Evolutionary conservation across 495 filamentous ascomycete genomes (phyloP), one percentile per base, ranked within the genome.

Genomic region (Aspergillus funiculosus): DNA sequence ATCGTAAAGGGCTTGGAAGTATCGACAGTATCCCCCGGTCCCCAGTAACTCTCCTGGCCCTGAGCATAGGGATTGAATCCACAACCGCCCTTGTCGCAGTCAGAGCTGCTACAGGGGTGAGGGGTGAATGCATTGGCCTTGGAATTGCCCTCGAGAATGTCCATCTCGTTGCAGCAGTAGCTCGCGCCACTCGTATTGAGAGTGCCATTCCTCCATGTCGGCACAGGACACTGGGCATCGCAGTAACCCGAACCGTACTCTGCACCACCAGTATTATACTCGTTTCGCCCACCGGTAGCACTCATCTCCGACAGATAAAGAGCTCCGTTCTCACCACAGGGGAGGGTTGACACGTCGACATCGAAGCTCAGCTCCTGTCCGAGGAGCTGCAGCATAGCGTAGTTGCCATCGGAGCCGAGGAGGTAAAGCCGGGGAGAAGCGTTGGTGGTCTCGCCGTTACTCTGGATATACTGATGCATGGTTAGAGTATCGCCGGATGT

Each of bases 211-310:
- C 81, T 73, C 56, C 76, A 84, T 9, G 75, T 63, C 14, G 60
- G 58, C 13, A 66, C 62, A 28, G 67, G 72, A 60, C 83, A 86
- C 53, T 86, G 81, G 5, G 79, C 74, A 55, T 85, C 82, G 56
- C 83, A 87, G 66, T 87, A 86, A 0, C 81, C 82, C 21, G 80
- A 80, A 10, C 81, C 82, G 61, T 83, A 85, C 10, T 68, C 58
- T 9, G 81, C 79, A 21, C 82, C 81, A 3, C 77, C 79, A 19
- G 74, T 67, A 62, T 83, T 85, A 24, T 76, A 57, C 10, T 63
- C 56, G 54, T 64, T 71, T 48, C 73, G 60, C 19, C 79, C 77
- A 37, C 81, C 80, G 21, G 74, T 67, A 2, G 52, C 50, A 19
- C 68, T 53, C 80, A 86, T 85, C 59, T 82, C 77, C 19, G 75